Conservation (phyloP, 1,139 yeast species). For the Kurtzmaniella quercitrusa region DNA sequence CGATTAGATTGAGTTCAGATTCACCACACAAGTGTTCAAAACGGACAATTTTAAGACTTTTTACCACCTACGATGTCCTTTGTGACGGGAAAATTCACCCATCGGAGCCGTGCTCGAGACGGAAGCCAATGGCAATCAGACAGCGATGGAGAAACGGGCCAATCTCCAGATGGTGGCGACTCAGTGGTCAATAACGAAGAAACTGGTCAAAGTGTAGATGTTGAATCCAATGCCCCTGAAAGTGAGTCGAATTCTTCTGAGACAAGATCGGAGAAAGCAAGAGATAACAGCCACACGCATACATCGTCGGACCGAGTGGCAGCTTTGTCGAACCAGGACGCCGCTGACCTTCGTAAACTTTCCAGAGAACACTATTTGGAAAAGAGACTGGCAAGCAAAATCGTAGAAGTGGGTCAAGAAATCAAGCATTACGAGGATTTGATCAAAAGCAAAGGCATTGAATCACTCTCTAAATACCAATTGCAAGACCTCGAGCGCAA, state of each 20-base stretch:
- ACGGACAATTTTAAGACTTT: too few relatives aligned
- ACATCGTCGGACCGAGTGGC: too few relatives aligned
- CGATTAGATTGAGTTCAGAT: too few relatives aligned
- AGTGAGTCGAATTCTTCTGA: too few relatives aligned
- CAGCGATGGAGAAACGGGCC: conserved; percentile 16
- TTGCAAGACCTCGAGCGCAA: conserved; percentile 48
- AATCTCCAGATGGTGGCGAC: too few relatives aligned
- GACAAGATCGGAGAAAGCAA: too few relatives aligned
- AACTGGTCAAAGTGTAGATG: too few relatives aligned
- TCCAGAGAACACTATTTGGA: conserved; percentile 29
- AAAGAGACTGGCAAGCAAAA: conserved; percentile 21
- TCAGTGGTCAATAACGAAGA: too few relatives aligned
- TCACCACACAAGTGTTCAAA: too few relatives aligned
- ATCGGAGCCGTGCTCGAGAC: conserved; percentile 3
- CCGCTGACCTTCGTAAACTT: conserved; percentile 7
- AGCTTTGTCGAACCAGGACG: too few relatives aligned
- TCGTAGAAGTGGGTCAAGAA: conserved; percentile 28
- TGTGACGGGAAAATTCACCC: conserved; percentile 5
- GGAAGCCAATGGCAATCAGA: conserved; percentile 12
- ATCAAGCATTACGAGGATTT: conserved; percentile 45
- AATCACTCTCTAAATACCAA: conserved; percentile 38
- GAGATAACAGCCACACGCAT: too few relatives aligned
- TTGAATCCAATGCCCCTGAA: too few relatives aligned
- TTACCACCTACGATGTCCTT: conserved; percentile 3
- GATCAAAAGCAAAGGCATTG: conserved; percentile 45